phyloP scores from a whole-genome alignment of 2,329 filamentous ascomycete species.

The Neopestalotiopsis sp. region DNA sequence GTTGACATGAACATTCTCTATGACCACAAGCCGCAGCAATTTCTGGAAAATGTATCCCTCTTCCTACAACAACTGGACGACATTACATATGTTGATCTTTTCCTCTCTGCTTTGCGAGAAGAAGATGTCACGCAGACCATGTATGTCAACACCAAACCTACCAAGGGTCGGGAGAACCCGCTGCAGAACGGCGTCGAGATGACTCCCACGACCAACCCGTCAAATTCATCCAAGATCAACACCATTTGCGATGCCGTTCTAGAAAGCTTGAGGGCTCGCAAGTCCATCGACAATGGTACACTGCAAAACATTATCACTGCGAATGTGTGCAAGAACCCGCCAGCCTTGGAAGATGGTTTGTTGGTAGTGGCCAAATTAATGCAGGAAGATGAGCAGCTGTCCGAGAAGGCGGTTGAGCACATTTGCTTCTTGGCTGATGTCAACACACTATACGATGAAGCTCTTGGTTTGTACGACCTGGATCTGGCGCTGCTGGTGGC shows the following conservation, averaged over 20 bases:
- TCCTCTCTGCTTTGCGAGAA: conserved; percentile 83
- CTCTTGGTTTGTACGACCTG: conserved; percentile 88
- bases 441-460: conserved; percentile 88
- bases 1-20: conserved; percentile 98
- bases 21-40: conserved; percentile 88
- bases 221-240: conserved; percentile 73
- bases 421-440: conserved; percentile 97
- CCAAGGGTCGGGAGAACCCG: conserved; percentile 30
- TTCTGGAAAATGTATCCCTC: conserved; percentile 74
- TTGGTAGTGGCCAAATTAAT: conserved; percentile 77
- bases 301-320: conserved; percentile 94
- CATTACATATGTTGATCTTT: conserved; percentile 84
- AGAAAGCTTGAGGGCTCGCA: conserved; percentile 65
- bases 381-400: conserved; percentile 71
- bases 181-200: conserved; percentile 18
- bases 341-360: conserved; percentile 86
- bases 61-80: conserved; percentile 88
- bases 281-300: conserved; percentile 57
- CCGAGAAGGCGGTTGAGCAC: conserved; percentile 90
- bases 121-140: conserved; percentile 94
- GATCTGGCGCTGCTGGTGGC: conserved; percentile 89
- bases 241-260: conserved; percentile 86
- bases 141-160: conserved; percentile 83
- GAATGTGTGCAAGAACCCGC: conserved; percentile 90
- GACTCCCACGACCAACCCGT: conserved; percentile 2